phyloP scores from a whole-genome alignment of 2,329 filamentous ascomycete species.

The Cladosporium sp. region DNA sequence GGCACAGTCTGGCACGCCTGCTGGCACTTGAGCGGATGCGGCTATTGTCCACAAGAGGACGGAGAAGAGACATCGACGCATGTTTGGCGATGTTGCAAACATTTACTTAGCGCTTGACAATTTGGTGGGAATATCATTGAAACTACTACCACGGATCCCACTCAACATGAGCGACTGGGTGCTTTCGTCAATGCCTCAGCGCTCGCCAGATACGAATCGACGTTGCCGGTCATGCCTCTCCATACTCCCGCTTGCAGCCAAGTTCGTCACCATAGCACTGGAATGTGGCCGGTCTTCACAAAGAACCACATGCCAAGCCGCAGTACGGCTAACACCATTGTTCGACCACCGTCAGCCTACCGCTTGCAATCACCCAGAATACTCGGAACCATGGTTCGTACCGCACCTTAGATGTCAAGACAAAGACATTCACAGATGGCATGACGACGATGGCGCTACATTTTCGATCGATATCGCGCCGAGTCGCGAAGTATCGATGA shows the following conservation, averaged over 20 bases:
- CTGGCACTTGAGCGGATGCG: background rate
- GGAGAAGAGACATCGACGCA: background rate
- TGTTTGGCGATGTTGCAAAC: background rate
- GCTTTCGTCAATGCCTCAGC: background rate
- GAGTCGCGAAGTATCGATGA: background rate
- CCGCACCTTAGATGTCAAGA: background rate
- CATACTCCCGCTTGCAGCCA: constrained; percentile 2
- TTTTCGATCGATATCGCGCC: background rate
- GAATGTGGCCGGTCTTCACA: constrained; percentile 6
- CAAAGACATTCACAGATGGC: background rate
- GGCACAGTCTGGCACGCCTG: constrained; percentile 15
- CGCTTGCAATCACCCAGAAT: background rate
- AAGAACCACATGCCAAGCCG: background rate
- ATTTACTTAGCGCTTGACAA: background rate
- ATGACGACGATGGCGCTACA: background rate
- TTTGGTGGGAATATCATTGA: background rate
- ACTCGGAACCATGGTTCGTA: background rate
- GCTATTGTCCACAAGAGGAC: background rate
- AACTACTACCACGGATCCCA: background rate
- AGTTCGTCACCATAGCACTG: background rate
- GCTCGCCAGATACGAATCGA: background rate
- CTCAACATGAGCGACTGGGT: background rate
- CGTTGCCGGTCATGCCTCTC: background rate
- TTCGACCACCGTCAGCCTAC: background rate
- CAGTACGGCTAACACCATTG: background rate